Evolutionary conservation across 208 protist species (phyloP).

Genomic region (Leptomonas pyrrhocoris): DNA sequence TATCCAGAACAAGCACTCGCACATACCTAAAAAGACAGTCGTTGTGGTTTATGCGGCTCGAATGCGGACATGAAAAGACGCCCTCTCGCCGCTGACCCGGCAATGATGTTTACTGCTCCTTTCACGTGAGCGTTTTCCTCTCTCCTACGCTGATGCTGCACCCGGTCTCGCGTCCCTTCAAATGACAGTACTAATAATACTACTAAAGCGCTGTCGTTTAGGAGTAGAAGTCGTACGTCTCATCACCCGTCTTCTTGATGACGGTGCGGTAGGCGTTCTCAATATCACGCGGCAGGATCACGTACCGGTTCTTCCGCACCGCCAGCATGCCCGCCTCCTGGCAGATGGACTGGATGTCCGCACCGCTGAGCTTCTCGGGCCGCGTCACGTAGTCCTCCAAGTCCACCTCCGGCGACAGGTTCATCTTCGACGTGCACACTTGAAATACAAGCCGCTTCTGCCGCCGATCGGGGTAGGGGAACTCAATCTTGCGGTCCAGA

Average conservation of each 20-base stretch:
- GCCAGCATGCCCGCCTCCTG: slow-evolving; percentile 99
- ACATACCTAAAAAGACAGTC: no score
- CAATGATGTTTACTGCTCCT: no score
- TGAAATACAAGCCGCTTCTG: slow-evolving; percentile 99
- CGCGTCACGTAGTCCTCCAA: slow-evolving; percentile 97
- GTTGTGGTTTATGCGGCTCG: no score
- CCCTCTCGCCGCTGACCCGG: no score
- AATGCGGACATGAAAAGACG: no score
- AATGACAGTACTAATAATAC: no score
- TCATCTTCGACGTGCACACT: slow-evolving; percentile 99
- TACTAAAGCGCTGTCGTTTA: slow-evolving; percentile 25
- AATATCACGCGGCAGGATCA: slow-evolving; percentile 99
- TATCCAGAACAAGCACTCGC: no score
- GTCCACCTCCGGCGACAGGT: slow-evolving; percentile 97
- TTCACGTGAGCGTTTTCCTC: no score
- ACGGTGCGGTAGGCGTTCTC: slow-evolving; percentile 97
- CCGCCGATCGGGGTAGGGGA: slow-evolving; percentile 97
- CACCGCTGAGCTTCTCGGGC: slow-evolving; percentile 98
- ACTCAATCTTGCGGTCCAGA: slow-evolving; percentile 98
- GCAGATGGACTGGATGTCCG: slow-evolving; percentile 99
- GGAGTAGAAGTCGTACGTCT: slow-evolving; percentile 89
- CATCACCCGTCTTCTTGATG: slow-evolving; percentile 84
- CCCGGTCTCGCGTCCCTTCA: no score
- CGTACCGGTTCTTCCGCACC: slow-evolving; percentile 99
- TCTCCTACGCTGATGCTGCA: no score